A percentile compares a stretch with the other conserved stretches of the same genome.
Evolutionary conservation across 331 rosid species (phyloP).

Genomic region (Arachis monticola): DNA sequence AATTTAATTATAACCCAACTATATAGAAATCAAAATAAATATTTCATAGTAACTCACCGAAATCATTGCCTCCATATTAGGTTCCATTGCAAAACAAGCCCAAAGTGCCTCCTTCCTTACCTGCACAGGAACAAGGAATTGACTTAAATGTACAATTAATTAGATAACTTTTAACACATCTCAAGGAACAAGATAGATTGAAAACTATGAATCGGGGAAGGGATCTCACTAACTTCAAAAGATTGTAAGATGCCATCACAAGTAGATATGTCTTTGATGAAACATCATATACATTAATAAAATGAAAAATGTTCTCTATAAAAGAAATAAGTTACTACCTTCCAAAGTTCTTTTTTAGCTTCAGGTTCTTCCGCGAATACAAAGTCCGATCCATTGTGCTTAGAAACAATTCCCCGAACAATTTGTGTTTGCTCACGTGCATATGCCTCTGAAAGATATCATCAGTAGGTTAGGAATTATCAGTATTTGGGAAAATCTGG

Average conservation of each 20-base stretch:
- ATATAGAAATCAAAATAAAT: slow-evolving; percentile 26
- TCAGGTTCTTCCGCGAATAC: slow-evolving; percentile 89
- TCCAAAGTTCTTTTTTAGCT: slow-evolving; percentile 89
- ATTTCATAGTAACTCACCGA: slow-evolving; percentile 56
- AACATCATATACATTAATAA: slow-evolving; percentile 15
- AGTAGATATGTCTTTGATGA: not conserved
- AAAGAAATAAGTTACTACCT: slow-evolving; percentile 55
- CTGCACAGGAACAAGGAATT: slow-evolving; percentile 52
- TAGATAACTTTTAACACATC: not conserved
- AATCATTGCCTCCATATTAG: slow-evolving; percentile 81
- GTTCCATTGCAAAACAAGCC: slow-evolving; percentile 93
- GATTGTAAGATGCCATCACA: slow-evolving; percentile 1
- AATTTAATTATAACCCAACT: slow-evolving; percentile 16
- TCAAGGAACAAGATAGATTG: slow-evolving; percentile 22
- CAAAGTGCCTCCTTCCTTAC: slow-evolving; percentile 92
- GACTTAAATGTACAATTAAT: slow-evolving; percentile 28
- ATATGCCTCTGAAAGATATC: slow-evolving; percentile 75
- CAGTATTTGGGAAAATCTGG: slow-evolving; percentile 17
- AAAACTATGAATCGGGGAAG: slow-evolving; percentile 15
- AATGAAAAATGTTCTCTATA: slow-evolving; percentile 10
- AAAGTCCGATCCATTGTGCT: slow-evolving; percentile 95
- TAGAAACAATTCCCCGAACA: slow-evolving; percentile 77
- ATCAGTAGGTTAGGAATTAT: slow-evolving; percentile 29
- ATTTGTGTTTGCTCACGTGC: slow-evolving; percentile 90
- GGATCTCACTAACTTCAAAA: slow-evolving; percentile 6